These are phyloP conservation scores for Claviceps arundinis DNA, from an alignment of 2,329 filamentous ascomycete species.

Conservation along the genomic window DNA sequence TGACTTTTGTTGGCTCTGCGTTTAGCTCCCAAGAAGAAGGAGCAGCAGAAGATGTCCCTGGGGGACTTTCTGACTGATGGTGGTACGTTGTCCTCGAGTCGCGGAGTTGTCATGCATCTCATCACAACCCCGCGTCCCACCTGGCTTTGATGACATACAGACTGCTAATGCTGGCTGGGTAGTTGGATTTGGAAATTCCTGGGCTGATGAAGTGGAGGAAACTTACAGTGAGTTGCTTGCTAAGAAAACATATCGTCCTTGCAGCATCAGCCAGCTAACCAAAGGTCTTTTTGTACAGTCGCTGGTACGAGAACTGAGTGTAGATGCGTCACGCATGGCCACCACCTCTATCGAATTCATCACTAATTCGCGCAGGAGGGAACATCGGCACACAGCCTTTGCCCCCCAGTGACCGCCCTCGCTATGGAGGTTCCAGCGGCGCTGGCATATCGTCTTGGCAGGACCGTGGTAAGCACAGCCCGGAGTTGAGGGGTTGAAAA, in stretches of 20 bases:
- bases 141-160: slow-evolving; percentile 8
- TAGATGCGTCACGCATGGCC: not conserved
- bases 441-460: slow-evolving; percentile 25
- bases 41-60: slow-evolving; percentile 93
- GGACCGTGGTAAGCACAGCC: slow-evolving; percentile 27
- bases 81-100: slow-evolving; percentile 43
- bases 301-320: slow-evolving; percentile 18
- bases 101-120: slow-evolving; percentile 11
- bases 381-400: slow-evolving; percentile 42
- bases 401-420: slow-evolving; percentile 34
- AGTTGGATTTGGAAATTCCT: slow-evolving; percentile 53
- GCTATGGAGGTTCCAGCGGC: slow-evolving; percentile 17
- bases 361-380: not conserved
- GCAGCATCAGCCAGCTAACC: slow-evolving; percentile 15
- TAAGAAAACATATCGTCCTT: not conserved
- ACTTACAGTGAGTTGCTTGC: slow-evolving; percentile 50
- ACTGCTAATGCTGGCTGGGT: not conserved
- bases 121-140: slow-evolving; percentile 5
- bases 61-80: slow-evolving; percentile 89
- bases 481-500: not conserved
- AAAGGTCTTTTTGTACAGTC: slow-evolving; percentile 11
- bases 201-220: slow-evolving; percentile 98
- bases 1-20: slow-evolving; percentile 30
- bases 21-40: slow-evolving; percentile 82
- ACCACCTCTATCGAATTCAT: not conserved